phyloP scores from a whole-genome alignment of 768 basidiomycete genomes.

The Exidia glandulosa region DNA sequence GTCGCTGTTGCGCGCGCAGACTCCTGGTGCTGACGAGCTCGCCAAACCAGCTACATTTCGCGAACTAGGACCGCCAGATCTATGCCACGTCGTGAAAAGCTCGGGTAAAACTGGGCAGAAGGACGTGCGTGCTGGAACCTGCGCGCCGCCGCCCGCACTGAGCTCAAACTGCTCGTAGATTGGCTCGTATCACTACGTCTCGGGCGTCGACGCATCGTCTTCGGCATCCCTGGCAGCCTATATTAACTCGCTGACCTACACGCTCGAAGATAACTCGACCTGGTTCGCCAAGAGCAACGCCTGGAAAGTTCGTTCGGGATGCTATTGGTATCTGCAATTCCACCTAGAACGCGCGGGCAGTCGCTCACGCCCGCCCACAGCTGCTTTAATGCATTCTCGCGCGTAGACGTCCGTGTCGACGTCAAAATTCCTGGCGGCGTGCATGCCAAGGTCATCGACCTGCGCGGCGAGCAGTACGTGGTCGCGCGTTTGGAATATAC shows the following conservation, averaged over 20 bases:
- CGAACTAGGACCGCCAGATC: conserved; percentile 93
- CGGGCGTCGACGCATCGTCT: conserved; percentile 97
- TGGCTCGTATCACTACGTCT: conserved; percentile 95
- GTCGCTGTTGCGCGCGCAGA: conserved; percentile 19
- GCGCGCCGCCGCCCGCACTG: conserved; percentile 1
- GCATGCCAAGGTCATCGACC: conserved; percentile 83
- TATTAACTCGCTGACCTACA: conserved; percentile 95
- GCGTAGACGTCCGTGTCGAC: conserved; percentile 93
- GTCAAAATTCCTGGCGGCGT: conserved; percentile 99
- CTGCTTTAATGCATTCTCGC: conserved; percentile 96
- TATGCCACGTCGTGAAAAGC: conserved; percentile 92
- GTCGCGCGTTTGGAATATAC: background rate
- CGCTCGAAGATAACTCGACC: conserved; percentile 78
- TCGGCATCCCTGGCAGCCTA: conserved; percentile 97
- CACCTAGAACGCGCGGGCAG: background rate
- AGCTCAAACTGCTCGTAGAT: conserved; percentile 35
- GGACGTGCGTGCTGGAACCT: conserved; percentile 49
- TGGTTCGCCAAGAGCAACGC: conserved; percentile 82
- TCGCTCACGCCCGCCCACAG: conserved; percentile 23
- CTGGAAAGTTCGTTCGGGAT: conserved; percentile 90
- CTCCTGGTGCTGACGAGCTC: conserved; percentile 10
- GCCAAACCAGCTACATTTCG: conserved; percentile 76
- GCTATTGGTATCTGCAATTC: conserved; percentile 61
- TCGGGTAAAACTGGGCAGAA: conserved; percentile 73
- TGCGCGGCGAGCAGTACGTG: conserved; percentile 83